These are phyloP conservation scores for Colletotrichum sp. DNA, from an alignment of 2,329 filamentous ascomycete species.

Conservation along the genomic window DNA sequence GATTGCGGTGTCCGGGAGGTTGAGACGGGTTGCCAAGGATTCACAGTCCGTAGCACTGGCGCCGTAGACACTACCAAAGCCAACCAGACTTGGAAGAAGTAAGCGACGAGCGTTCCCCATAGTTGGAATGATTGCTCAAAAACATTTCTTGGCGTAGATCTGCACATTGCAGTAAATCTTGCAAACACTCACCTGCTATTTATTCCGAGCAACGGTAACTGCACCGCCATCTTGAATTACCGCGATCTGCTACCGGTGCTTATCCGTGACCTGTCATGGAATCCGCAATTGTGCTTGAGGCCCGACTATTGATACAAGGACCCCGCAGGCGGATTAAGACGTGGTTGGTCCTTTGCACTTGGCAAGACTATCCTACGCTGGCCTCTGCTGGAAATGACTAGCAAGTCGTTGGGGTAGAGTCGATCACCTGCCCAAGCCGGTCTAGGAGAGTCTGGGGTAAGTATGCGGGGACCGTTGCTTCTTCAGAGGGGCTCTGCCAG, in stretches of 20 bases:
- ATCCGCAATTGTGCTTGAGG: background rate
- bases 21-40: constrained; percentile 2
- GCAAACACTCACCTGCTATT: background rate
- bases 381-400: background rate
- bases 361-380: background rate
- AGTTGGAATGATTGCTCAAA: background rate
- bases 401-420: background rate
- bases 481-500: background rate
- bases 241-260: background rate
- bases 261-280: background rate
- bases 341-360: background rate
- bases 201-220: background rate
- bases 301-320: background rate
- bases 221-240: background rate
- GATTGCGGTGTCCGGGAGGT: constrained; percentile 30
- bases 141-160: background rate
- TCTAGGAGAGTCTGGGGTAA: background rate
- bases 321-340: background rate
- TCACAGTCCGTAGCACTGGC: background rate
- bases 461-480: background rate
- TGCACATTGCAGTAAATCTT: background rate
- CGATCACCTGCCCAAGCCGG: constrained; percentile 1
- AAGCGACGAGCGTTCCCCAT: background rate
- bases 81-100: background rate
- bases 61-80: background rate